phyloP scores from a whole-genome alignment of 2,329 filamentous ascomycete genomes.

The Fusarium compactum region DNA sequence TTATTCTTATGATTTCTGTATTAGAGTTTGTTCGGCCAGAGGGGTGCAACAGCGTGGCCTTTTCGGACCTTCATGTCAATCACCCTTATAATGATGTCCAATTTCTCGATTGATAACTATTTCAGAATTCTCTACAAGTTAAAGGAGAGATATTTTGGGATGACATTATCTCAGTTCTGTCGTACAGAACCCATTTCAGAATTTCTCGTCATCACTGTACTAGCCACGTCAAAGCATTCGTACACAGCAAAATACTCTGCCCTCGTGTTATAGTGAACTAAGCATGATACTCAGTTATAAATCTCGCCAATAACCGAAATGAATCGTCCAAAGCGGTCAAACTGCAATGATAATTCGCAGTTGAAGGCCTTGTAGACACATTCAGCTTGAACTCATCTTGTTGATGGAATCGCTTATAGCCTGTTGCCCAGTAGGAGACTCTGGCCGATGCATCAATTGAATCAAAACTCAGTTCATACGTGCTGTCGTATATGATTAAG shows the following conservation, averaged over 20 bases:
- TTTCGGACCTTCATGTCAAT: background rate
- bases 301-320: background rate
- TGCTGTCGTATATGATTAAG: constrained; percentile 6
- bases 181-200: no score
- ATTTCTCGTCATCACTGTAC: background rate
- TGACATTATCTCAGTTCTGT: background rate
- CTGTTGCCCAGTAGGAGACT: background rate
- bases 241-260: background rate
- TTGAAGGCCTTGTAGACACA: background rate
- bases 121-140: background rate
- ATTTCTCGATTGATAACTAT: background rate
- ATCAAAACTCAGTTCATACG: constrained; percentile 9
- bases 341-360: background rate
- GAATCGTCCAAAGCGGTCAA: background rate
- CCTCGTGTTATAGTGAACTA: no score
- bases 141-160: background rate
- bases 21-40: background rate
- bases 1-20: background rate
- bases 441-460: constrained; percentile 5
- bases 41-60: background rate
- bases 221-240: background rate
- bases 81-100: background rate
- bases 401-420: background rate
- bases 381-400: background rate
- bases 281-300: background rate